Conservation (phyloP, 495 filamentous ascomycete genomes). For the Podospora conica region DNA sequence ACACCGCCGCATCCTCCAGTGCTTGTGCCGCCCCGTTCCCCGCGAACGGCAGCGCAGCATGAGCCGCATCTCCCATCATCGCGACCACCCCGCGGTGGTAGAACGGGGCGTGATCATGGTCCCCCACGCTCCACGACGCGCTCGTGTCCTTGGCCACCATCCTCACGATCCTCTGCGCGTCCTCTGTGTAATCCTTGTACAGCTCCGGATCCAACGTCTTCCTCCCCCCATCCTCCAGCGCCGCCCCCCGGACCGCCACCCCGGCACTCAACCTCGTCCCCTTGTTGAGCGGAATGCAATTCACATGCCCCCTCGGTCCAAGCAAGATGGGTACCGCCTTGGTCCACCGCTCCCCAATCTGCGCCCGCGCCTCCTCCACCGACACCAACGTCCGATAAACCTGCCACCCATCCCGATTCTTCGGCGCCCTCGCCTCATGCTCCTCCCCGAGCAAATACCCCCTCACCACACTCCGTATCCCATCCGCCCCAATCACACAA, state of each 20-base stretch:
- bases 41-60: constrained; percentile 53
- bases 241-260: constrained; percentile 30
- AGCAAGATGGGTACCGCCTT: constrained; percentile 30
- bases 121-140: constrained; percentile 32
- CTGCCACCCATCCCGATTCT: constrained; percentile 39
- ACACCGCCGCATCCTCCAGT: constrained; percentile 51
- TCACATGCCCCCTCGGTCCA: constrained; percentile 32
- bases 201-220: constrained; percentile 19
- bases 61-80: constrained; percentile 54
- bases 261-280: constrained; percentile 36
- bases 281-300: constrained; percentile 35
- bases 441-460: constrained; percentile 32
- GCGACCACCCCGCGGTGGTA: constrained; percentile 43
- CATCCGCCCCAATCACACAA: constrained; percentile 42
- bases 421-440: constrained; percentile 34
- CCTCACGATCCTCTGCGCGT: constrained; percentile 28
- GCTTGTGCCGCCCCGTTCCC: constrained; percentile 56
- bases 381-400: constrained; percentile 40
- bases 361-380: constrained; percentile 21
- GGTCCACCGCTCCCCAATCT: constrained; percentile 28
- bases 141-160: constrained; percentile 29
- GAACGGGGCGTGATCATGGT: constrained; percentile 49
- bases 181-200: constrained; percentile 29
- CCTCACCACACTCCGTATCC: constrained; percentile 40
- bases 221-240: constrained; percentile 2